Conservation (phyloP, 768 basidiomycete species). For the Suillus weaverae region DNA sequence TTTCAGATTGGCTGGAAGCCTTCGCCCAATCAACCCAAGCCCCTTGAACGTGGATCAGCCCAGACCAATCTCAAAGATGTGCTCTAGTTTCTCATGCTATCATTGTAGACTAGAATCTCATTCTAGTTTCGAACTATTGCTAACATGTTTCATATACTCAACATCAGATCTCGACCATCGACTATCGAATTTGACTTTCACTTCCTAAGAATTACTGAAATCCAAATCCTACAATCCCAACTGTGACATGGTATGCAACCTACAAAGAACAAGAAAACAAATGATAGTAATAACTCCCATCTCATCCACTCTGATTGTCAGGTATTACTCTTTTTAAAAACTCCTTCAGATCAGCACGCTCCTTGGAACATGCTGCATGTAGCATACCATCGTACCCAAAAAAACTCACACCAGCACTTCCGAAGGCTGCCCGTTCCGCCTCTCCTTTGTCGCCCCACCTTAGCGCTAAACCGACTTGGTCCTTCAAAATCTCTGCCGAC, state of each 20-base stretch:
- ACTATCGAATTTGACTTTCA: background rate
- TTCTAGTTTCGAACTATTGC: background rate
- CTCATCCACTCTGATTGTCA: slow-evolving; percentile 11
- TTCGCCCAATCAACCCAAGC: slow-evolving; percentile 60
- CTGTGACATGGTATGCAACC: background rate
- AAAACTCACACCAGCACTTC: slow-evolving; percentile 56
- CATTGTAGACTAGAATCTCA: background rate
- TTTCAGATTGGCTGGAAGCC: slow-evolving; percentile 84
- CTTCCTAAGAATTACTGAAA: background rate
- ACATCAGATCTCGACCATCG: background rate
- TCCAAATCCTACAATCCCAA: background rate
- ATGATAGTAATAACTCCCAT: background rate
- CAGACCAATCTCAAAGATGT: slow-evolving; percentile 63
- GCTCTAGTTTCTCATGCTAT: slow-evolving; percentile 32
- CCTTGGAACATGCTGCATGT: slow-evolving; percentile 64
- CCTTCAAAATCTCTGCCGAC: slow-evolving; percentile 58
- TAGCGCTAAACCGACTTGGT: slow-evolving; percentile 46
- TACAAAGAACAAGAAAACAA: background rate
- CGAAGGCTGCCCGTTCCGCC: slow-evolving; percentile 2
- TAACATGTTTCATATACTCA: background rate
- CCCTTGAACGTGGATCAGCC: slow-evolving; percentile 63
- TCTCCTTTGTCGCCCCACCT: slow-evolving; percentile 5
- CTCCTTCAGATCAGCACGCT: slow-evolving; percentile 65
- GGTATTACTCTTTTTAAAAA: slow-evolving; percentile 70
- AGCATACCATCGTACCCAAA: slow-evolving; percentile 65